Base-by-base conservation (phyloP, 257 asterid genomes). In the Paraleonurus japonicus region DNA sequence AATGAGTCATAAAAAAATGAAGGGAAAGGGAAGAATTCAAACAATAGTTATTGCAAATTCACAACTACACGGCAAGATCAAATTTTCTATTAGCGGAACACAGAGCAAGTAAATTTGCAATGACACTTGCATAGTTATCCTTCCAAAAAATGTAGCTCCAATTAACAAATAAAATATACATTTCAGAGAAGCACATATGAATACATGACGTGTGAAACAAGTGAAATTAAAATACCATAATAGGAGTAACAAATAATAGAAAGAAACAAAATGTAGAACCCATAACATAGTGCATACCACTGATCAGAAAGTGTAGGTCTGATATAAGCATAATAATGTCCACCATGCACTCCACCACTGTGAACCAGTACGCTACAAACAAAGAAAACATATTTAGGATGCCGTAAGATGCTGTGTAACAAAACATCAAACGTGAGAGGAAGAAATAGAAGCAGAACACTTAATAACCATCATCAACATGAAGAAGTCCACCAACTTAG, bases 321-420 rank as follows among this genome's bases (percentile, higher is more conserved):
- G 76, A 85, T 82, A 66, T 78, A 85, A 60, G 84, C 90, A 74
- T 80, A 85, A 74, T 85, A 85, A 70, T 85, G 90, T 37, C 90
- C 90, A 78, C 90, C 87, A 74, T 85, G 85, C 69, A 85, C 89
- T 45, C 89, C 87, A 33, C 89, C 89, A 66, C 87, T 82, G 76
- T 85, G 89, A 77, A 85, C 89, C 87, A 85, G 75, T 61, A 85
- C 89, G 60, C 89, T 85, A 65, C 17, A 73, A 35, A 41, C 45
- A 65, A 68, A 70, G 37, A 65, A 33, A 70, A 50, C 67, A 72
- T 33, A 17, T 48, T 41, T 28, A 71, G 79, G 17, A 72, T 67
- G 45, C 35, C 47, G 70, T 4, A 73, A 32, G 57, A 39, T 39
- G 55, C 53, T 61, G 9, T 53, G 41, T 26, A 57, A 28, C 24